Evolutionary conservation across 148 eudicot genomes (phyloP).

Genomic region (Linanthus parryae): DNA sequence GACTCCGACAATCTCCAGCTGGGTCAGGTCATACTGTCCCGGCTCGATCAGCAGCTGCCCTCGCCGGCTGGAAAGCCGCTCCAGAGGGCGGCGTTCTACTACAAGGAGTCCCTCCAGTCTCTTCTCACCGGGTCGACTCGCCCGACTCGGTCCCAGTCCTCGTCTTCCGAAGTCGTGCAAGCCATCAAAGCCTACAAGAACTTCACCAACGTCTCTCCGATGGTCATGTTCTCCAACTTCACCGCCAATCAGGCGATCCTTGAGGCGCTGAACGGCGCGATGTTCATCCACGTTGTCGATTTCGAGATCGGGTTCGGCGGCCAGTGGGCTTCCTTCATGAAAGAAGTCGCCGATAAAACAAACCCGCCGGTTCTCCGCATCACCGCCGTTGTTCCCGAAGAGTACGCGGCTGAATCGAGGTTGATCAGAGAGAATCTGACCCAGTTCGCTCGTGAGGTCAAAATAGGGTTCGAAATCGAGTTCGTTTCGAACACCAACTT

Average conservation of each 20-base stretch:
- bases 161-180: conserved; percentile 54
- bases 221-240: conserved; percentile 76
- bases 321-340: conserved; percentile 91
- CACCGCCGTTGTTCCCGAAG: conserved; percentile 67
- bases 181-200: conserved; percentile 63
- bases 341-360: conserved; percentile 60
- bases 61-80: conserved; percentile 72
- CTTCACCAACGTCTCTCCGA: conserved; percentile 70
- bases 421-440: conserved; percentile 60
- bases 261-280: conserved; percentile 67
- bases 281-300: conserved; percentile 64
- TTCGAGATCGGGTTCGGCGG: conserved; percentile 89
- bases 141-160: conserved; percentile 15
- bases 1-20: conserved; percentile 68
- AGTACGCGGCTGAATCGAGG: conserved; percentile 53
- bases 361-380: conserved; percentile 49
- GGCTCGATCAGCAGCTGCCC: conserved; percentile 70
- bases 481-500: conserved; percentile 51
- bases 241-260: conserved; percentile 86
- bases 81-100: conserved; percentile 80
- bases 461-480: conserved; percentile 59
- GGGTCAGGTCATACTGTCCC: conserved; percentile 54
- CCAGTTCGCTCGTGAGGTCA: conserved; percentile 69
- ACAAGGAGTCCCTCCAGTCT: conserved; percentile 75
- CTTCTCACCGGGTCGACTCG: conserved; percentile 35